phyloP scores from a whole-genome alignment of 192 early-diverging fungal genomes.

The Podila verticillata region DNA sequence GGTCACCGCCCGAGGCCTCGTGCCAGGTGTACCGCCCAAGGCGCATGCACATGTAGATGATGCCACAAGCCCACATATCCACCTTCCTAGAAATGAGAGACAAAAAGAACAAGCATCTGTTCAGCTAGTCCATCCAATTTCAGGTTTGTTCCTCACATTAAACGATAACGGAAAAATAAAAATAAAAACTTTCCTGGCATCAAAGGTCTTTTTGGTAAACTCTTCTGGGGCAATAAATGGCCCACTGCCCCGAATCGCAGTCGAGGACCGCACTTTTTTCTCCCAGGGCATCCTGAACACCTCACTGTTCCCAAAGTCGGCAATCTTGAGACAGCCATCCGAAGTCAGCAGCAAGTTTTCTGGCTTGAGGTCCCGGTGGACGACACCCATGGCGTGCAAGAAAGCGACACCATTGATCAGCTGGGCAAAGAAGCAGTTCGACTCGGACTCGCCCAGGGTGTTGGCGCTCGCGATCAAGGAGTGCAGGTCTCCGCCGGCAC shows the following conservation, averaged over 20 bases:
- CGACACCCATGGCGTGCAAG: constrained; percentile 80
- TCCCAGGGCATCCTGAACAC: constrained; percentile 81
- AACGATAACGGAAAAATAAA: too few species aligned
- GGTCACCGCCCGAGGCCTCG: constrained; percentile 16
- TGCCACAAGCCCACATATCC: constrained; percentile 50
- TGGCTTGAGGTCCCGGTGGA: constrained; percentile 83
- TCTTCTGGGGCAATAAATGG: constrained; percentile 89
- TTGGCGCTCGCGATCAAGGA: constrained; percentile 68
- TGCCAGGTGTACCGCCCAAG: constrained; percentile 21
- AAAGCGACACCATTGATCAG: constrained; percentile 78
- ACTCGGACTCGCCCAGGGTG: constrained; percentile 57
- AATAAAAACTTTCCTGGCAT: constrained; percentile 65
- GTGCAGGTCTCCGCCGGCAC: constrained; percentile 81
- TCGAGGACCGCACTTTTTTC: constrained; percentile 60
- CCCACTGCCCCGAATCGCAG: constrained; percentile 78
- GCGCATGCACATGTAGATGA: constrained; percentile 48
- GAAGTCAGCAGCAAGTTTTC: constrained; percentile 80
- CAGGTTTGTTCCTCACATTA: too few species aligned
- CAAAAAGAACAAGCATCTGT: too few species aligned
- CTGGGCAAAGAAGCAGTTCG: constrained; percentile 76
- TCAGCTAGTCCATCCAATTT: constrained; percentile 49
- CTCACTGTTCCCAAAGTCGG: constrained; percentile 83
- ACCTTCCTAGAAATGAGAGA: constrained; percentile 8
- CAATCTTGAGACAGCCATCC: constrained; percentile 75
- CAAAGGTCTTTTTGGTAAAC: constrained; percentile 72